These are phyloP conservation scores for Aciculosporium take DNA, from an alignment of 2,329 filamentous ascomycete species.

Conservation along the genomic window DNA sequence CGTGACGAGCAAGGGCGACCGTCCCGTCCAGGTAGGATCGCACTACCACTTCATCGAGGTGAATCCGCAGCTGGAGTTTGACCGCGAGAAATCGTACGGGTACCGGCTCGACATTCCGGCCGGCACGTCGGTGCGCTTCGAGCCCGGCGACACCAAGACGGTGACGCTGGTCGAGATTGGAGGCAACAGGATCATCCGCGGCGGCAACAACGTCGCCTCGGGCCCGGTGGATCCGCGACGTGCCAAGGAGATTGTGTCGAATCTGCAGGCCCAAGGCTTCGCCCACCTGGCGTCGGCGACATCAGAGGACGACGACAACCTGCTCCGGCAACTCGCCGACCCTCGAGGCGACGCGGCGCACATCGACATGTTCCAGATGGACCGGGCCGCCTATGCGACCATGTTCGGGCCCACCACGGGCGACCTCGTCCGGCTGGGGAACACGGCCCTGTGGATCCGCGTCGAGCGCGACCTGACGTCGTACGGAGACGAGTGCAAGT, in stretches of 20 bases:
- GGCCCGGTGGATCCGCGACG: conserved; percentile 54
- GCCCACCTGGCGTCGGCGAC: conserved; percentile 34
- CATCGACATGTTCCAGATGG: conserved; percentile 54
- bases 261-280: conserved; percentile 60
- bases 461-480: conserved; percentile 74
- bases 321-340: too few relatives aligned
- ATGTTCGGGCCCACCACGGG: conserved; percentile 93
- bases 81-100: conserved; percentile 68
- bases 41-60: conserved; percentile 95
- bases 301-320: not conserved
- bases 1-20: conserved; percentile 76
- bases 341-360: conserved; percentile 38
- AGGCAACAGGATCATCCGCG: conserved; percentile 64
- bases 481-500: conserved; percentile 90
- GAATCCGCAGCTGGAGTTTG: conserved; percentile 83
- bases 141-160: conserved; percentile 84
- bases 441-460: conserved; percentile 78
- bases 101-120: conserved; percentile 81
- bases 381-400: conserved; percentile 60
- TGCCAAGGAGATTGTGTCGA: conserved; percentile 49
- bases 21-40: conserved; percentile 83
- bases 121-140: conserved; percentile 83
- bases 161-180: conserved; percentile 82
- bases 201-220: conserved; percentile 67
- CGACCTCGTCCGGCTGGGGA: conserved; percentile 67